phyloP scores from a whole-genome alignment of 805 yeast genomes.

The Kodamaea fukazawae region DNA sequence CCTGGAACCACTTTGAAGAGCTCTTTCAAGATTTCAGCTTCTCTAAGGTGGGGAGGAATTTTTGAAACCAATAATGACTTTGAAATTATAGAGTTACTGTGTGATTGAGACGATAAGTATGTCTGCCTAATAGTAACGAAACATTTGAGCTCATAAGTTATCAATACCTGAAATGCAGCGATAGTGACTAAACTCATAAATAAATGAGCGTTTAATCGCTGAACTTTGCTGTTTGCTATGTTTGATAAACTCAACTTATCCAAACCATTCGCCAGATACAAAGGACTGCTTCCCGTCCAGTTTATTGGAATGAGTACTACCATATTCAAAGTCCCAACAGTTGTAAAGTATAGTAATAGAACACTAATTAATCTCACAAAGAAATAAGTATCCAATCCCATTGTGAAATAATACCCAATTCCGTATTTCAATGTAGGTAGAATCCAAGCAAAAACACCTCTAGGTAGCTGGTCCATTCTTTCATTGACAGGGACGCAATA shows the following conservation, averaged over 20 bases:
- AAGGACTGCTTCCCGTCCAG: slow-evolving; percentile 34
- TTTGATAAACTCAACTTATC: slow-evolving; percentile 73
- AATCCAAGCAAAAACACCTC: slow-evolving; percentile 58
- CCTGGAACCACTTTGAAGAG: slow-evolving; percentile 48
- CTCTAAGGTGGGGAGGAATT: slow-evolving; percentile 38
- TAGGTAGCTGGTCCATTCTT: slow-evolving; percentile 36
- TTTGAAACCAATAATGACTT: slow-evolving; percentile 43
- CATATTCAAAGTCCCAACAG: slow-evolving; percentile 52
- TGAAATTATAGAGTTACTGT: slow-evolving; percentile 24
- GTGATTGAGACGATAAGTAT: slow-evolving; percentile 30
- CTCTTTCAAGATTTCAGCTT: slow-evolving; percentile 21
- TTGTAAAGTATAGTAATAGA: slow-evolving; percentile 48
- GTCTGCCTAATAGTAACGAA: slow-evolving; percentile 49
- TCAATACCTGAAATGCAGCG: slow-evolving; percentile 51
- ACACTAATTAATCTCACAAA: slow-evolving; percentile 61
- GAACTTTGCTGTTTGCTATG: slow-evolving; percentile 51
- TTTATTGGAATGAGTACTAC: slow-evolving; percentile 68
- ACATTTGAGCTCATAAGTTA: slow-evolving; percentile 54
- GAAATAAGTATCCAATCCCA: slow-evolving; percentile 75
- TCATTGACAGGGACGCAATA: slow-evolving; percentile 40
- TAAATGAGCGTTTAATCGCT: slow-evolving; percentile 60
- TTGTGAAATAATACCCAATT: slow-evolving; percentile 42
- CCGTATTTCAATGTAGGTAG: slow-evolving; percentile 38
- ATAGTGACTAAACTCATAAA: slow-evolving; percentile 55
- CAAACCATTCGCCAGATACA: slow-evolving; percentile 45